Conservation (phyloP, 495 filamentous ascomycete species). For the Corynascus novoguineensis region DNA sequence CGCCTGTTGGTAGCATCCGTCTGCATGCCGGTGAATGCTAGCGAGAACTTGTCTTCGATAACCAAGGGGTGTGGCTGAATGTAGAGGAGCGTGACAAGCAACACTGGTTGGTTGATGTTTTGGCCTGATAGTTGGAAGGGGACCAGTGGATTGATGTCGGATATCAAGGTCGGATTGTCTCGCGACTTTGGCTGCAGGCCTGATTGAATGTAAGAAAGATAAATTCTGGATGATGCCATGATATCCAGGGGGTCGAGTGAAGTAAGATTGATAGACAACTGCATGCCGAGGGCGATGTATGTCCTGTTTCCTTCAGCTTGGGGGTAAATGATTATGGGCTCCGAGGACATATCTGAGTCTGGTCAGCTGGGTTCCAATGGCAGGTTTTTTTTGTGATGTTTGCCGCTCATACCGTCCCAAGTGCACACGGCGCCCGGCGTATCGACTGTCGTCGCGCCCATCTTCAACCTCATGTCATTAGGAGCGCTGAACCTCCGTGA, state of each 20-base stretch:
- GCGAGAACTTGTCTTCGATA: constrained; percentile 11
- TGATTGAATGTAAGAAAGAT: constrained; percentile 18
- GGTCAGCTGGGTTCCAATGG: constrained; percentile 2
- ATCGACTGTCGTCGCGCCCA: constrained; percentile 9
- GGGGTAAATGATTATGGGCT: constrained; percentile 17
- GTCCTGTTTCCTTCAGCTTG: constrained; percentile 14
- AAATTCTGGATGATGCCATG: constrained; percentile 7
- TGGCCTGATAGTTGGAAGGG: constrained; percentile 11
- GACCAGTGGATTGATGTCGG: constrained; percentile 19
- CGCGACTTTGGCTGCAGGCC: neutral
- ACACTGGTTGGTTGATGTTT: neutral
- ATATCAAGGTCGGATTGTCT: constrained; percentile 8
- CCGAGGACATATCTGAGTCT: constrained; percentile 18
- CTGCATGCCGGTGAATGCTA: constrained; percentile 12
- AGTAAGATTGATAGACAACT: constrained; percentile 13
- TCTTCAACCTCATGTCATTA: constrained; percentile 8
- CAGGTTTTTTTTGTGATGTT: neutral
- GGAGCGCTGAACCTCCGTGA: neutral
- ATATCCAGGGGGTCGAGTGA: constrained; percentile 8
- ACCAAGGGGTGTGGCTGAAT: constrained; percentile 20
- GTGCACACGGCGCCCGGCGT: constrained; percentile 11
- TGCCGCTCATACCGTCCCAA: constrained; percentile 17
- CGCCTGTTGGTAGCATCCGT: constrained; percentile 3
- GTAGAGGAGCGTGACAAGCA: constrained; percentile 19
- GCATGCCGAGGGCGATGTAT: constrained; percentile 18